phyloP scores from a whole-genome alignment of 2,329 filamentous ascomycete species.

The Nigrograna mackinnonii region DNA sequence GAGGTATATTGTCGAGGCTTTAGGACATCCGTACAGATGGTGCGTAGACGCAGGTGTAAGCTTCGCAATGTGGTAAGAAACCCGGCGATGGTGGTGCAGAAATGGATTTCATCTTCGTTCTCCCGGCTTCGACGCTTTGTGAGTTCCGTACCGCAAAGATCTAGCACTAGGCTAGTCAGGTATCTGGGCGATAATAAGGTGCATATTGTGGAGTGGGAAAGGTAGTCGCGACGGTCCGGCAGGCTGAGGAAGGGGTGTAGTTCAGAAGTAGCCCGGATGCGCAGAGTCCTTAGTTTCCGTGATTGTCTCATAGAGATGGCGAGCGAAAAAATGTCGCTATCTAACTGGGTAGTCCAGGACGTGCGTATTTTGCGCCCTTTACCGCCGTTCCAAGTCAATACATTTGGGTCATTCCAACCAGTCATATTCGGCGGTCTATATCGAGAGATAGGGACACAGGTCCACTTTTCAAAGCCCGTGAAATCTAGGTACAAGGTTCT shows the following conservation, averaged over 20 bases:
- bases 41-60: constrained; percentile 22
- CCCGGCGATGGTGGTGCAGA: constrained; percentile 51
- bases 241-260: constrained; percentile 14
- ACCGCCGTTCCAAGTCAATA: constrained; percentile 13
- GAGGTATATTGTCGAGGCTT: constrained; percentile 18
- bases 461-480: constrained; percentile 21
- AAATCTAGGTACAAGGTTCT: constrained; percentile 20
- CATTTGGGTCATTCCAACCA: constrained; percentile 11
- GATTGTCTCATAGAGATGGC: constrained; percentile 19
- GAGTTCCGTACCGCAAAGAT: constrained; percentile 12
- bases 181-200: constrained; percentile 18
- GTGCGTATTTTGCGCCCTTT: constrained; percentile 14
- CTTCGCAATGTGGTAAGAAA: constrained; percentile 42
- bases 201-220: constrained; percentile 17
- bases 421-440: constrained; percentile 11
- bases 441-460: constrained; percentile 14
- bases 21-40: constrained; percentile 21
- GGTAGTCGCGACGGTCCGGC: constrained; percentile 18
- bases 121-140: constrained; percentile 16
- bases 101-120: constrained; percentile 13
- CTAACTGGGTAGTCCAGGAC: constrained; percentile 21
- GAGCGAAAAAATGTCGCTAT: constrained; percentile 18
- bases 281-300: constrained; percentile 19
- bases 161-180: constrained; percentile 16
- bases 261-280: constrained; percentile 20